phyloP scores from a whole-genome alignment of 352 stramenopile genomes.

The Elongisporangium undulatum region DNA sequence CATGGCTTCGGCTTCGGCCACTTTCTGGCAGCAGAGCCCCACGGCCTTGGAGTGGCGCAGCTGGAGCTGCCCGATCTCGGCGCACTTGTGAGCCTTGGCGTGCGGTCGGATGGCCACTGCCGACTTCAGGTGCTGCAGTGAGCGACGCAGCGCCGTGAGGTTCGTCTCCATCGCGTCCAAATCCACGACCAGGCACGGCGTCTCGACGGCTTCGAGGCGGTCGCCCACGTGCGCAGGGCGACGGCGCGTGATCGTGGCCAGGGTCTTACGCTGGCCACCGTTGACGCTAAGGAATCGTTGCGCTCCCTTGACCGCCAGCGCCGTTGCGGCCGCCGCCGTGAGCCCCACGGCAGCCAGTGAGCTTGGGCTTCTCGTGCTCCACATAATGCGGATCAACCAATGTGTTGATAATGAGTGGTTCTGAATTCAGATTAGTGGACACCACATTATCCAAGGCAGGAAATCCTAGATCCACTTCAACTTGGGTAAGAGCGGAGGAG shows the following conservation, averaged over 20 bases:
- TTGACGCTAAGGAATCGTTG: neutral
- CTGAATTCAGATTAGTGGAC: neutral
- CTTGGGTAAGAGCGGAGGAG: neutral
- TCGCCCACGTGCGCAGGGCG: slow-evolving; percentile 23
- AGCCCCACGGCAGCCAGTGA: slow-evolving; percentile 1
- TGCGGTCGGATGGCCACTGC: slow-evolving; percentile 54
- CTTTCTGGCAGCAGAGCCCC: slow-evolving; percentile 68
- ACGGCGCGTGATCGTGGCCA: slow-evolving; percentile 11
- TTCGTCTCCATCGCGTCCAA: slow-evolving; percentile 63
- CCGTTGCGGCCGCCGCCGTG: neutral
- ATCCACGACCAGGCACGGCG: slow-evolving; percentile 62
- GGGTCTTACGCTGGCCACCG: neutral
- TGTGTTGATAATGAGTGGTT: too few species aligned
- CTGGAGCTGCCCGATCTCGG: slow-evolving; percentile 42
- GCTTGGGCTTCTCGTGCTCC: slow-evolving; percentile 4
- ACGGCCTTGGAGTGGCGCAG: slow-evolving; percentile 34
- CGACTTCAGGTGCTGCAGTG: slow-evolving; percentile 17
- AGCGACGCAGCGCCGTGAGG: slow-evolving; percentile 27
- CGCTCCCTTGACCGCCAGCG: slow-evolving; percentile 1
- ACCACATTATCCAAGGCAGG: neutral
- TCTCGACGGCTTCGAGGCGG: slow-evolving; percentile 40
- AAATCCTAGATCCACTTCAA: neutral
- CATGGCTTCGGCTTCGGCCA: slow-evolving; percentile 71
- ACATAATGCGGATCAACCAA: neutral
- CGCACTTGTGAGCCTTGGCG: slow-evolving; percentile 72